Evolutionary conservation across 352 stramenopile genomes (phyloP), one percentile per base, ranked within the genome.

Genomic region (Phytophthora lateralis): DNA sequence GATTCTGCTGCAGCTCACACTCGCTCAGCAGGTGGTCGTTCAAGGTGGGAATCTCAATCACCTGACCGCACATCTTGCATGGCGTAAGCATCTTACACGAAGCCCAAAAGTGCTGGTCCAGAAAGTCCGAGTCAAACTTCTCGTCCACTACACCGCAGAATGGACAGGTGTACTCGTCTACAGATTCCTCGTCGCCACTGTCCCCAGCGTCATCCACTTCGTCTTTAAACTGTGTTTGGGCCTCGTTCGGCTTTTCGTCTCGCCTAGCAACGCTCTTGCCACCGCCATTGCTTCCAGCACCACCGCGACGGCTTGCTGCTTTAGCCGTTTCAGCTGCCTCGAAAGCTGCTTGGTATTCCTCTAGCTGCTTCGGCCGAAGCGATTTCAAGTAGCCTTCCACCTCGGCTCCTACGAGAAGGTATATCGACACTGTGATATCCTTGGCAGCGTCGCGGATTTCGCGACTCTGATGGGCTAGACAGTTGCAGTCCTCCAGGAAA

Each of bases 71-170:
- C 79, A 96, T 94, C 41, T 91, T 89, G 76, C 93, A 98, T 37
- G 85, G 88, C 27, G 90, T 97, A 9, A 98, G 76, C 88, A 98
- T 94, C 20, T 80, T 78, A 60, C 93, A 98, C 10, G 91, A 79
- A 26, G 90, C 84, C 89, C 90, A 98, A 59, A 97, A 98, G 62
- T 98, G 93, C 65, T 97, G 82, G 63, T 97, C 91, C 18, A 98
- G 64, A 4, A 75, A 78, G 38, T 97, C 89, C 14, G 92, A 91
- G 55, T 93, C 93, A 42, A 97, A 98, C 11, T 77, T 76, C 14
- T 90, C 76, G 62, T 97, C 88, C 41, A 93, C 78, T 32, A 93
- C 69, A 29, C 88, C 88, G 54, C 92, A 98, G 60, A 97, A 98
- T 24, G 94, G 91, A 66, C 92, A 98, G 0, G 90, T 98, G 63